Base-by-base conservation (phyloP, 2,329 filamentous ascomycete genomes). In the Cytospora piceae region DNA sequence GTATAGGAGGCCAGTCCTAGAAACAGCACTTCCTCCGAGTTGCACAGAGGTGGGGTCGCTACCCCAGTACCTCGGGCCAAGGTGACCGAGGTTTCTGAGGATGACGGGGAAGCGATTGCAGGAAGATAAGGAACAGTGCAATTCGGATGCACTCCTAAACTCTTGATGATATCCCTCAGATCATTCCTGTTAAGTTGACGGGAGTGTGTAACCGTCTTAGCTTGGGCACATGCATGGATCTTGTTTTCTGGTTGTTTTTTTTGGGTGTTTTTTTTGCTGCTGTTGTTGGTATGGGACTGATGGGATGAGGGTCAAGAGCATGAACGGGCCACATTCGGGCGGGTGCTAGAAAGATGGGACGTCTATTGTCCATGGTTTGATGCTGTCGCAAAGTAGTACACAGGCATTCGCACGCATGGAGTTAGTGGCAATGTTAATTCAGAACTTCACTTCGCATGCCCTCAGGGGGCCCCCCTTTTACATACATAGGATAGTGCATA, bases 1-100 rank as follows among this genome's bases (percentile, higher is more conserved):
- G 79, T 73, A 63, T 77, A 67, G 63, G 66, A 65, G n/a, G 37
- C 59, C 15, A 22, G 8, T 24, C 49, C 55, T 39, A 51, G 22
- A 20, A 54, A 58, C 37, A 55, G 49, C 31, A 15, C 57, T 31
- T 58, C 31, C 29, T 52, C 65, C n/a, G 37, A 27, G 34, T 37
- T 8, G 2, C 20, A 37, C 46, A 27, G 17, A n/a, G 58, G 56
- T 20, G n/a, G 49, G 8, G 2, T 32, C 11, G 27, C 32, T 7
- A 31, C 15, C n/a, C 27, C 56, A n/a, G 53, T 49, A 3, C 34
- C 32, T 14, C 37, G 7, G 61, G 56, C 9, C 42, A 49, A n/a
- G 53, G 56, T 20, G 39, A 32, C 17, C 39, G 37, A 17, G 24
- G 17, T 51, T 15, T 8, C 4, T 11, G 31, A 11, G 6, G 7